Evolutionary conservation across 176 grass and related monocot genomes (phyloP).

Genomic region (Dactylis glomerata): DNA sequence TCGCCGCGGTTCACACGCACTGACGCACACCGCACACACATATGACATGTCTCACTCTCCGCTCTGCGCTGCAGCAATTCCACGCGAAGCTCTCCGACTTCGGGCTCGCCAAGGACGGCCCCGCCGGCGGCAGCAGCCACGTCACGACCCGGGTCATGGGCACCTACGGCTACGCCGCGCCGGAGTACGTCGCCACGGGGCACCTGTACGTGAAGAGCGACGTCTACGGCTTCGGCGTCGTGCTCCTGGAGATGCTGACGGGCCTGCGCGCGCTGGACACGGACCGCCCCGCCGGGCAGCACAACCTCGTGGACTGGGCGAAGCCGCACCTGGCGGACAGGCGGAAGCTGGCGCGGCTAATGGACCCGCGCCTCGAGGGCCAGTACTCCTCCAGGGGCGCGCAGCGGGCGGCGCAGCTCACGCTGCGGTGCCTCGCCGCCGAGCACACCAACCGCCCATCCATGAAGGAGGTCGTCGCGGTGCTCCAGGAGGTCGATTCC

Average conservation of each 20-base stretch:
- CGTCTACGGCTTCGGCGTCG: slow-evolving; percentile 79
- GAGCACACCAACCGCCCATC: slow-evolving; percentile 65
- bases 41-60: neutral
- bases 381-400: slow-evolving; percentile 53
- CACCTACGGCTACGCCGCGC: slow-evolving; percentile 84
- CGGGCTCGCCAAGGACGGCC: slow-evolving; percentile 51
- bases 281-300: slow-evolving; percentile 42
- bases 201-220: slow-evolving; percentile 86
- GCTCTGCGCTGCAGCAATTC: slow-evolving; percentile 16
- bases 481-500: slow-evolving; percentile 52
- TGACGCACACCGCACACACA: neutral
- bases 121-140: slow-evolving; percentile 49
- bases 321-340: slow-evolving; percentile 57
- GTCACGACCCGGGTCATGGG: slow-evolving; percentile 84
- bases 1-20: neutral
- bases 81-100: slow-evolving; percentile 63
- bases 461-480: slow-evolving; percentile 63
- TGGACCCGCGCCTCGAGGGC: slow-evolving; percentile 73
- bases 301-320: slow-evolving; percentile 63
- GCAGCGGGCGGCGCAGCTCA: slow-evolving; percentile 53
- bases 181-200: slow-evolving; percentile 76
- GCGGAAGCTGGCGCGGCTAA: slow-evolving; percentile 37
- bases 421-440: slow-evolving; percentile 45
- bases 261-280: slow-evolving; percentile 70
- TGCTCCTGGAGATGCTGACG: slow-evolving; percentile 68